Percentiles rank a stretch among this genome's conserved stretches.
phyloP scores from a whole-genome alignment of 2,329 filamentous ascomycete genomes.

The Fusarium anguioides region DNA sequence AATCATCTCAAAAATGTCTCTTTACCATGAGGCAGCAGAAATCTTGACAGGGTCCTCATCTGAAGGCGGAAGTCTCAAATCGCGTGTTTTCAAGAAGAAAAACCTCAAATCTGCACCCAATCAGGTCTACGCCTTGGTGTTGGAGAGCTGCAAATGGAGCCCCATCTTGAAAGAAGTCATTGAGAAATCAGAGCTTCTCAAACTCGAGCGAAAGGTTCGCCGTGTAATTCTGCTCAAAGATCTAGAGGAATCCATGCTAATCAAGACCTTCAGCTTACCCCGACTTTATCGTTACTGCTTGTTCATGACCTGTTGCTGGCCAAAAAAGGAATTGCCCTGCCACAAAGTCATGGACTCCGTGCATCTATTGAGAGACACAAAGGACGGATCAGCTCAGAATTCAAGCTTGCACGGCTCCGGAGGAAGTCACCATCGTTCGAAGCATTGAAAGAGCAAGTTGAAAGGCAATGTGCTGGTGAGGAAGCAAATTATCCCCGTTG shows the following conservation, averaged over 20 bases:
- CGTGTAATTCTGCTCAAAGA: constrained; percentile 8
- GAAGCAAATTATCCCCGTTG: constrained; percentile 81
- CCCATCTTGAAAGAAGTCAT: constrained; percentile 87
- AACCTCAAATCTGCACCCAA: constrained; percentile 80
- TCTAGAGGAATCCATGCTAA: not conserved
- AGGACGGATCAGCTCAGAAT: constrained; percentile 81
- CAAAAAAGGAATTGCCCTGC: constrained; percentile 84
- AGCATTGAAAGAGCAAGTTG: constrained; percentile 69
- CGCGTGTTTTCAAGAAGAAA: constrained; percentile 81
- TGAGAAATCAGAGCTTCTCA: constrained; percentile 79
- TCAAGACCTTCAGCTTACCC: constrained; percentile 72
- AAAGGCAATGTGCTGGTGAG: constrained; percentile 60
- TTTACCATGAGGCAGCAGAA: constrained; percentile 91
- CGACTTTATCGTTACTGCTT: constrained; percentile 81
- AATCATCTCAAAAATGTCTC: constrained; percentile 72
- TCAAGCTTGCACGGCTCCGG: constrained; percentile 81
- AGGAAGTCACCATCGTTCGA: constrained; percentile 76
- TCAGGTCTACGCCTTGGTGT: constrained; percentile 87
- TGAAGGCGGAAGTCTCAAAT: constrained; percentile 84
- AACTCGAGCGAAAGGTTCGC: constrained; percentile 83
- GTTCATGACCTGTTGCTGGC: constrained; percentile 87
- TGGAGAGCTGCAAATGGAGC: constrained; percentile 93
- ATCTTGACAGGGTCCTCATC: constrained; percentile 69
- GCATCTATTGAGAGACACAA: constrained; percentile 83
- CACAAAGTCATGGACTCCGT: constrained; percentile 80